These are phyloP conservation scores for Alternaria burnsii DNA, from an alignment of 2,329 filamentous ascomycete genomes.

Conservation along the genomic window DNA sequence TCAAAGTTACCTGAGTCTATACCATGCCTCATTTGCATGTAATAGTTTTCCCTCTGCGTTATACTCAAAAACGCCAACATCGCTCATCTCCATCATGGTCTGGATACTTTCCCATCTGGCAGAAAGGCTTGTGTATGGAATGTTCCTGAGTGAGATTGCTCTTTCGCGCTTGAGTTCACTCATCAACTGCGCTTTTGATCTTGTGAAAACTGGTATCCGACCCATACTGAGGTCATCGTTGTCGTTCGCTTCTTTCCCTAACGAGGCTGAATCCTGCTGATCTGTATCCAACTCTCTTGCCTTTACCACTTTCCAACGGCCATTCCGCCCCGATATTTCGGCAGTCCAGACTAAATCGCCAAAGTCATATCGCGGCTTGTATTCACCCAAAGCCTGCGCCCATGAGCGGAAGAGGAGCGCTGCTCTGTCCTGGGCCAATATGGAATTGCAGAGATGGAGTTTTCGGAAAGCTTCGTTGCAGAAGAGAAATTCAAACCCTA, in stretches of 20 bases:
- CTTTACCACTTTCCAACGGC: conserved; percentile 30
- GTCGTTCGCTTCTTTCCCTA: conserved; percentile 5
- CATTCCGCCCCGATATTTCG: conserved; percentile 21
- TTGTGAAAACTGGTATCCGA: conserved; percentile 9
- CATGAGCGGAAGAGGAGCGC: conserved; percentile 40
- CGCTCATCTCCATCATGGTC: conserved; percentile 48
- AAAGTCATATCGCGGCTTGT: conserved; percentile 26
- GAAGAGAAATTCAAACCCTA: conserved; percentile 31
- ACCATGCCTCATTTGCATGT: conserved; percentile 45
- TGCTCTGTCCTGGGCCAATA: conserved; percentile 18
- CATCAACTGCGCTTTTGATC: conserved; percentile 18
- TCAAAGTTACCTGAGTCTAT: conserved; percentile 28
- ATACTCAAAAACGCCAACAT: conserved; percentile 48
- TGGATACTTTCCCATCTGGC: conserved; percentile 40
- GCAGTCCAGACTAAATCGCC: conserved; percentile 27
- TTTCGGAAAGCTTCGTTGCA: conserved; percentile 35
- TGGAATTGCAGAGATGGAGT: conserved; percentile 7
- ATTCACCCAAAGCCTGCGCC: conserved; percentile 31
- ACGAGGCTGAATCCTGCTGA: neutral
- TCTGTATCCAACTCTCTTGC: conserved; percentile 4
- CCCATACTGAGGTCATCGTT: neutral
- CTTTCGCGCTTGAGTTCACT: conserved; percentile 12
- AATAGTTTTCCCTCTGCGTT: conserved; percentile 34
- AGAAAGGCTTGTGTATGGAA: conserved; percentile 25
- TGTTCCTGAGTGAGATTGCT: neutral